Base-by-base conservation (phyloP, 169 alveolate species). In the Babesia bovis region DNA sequence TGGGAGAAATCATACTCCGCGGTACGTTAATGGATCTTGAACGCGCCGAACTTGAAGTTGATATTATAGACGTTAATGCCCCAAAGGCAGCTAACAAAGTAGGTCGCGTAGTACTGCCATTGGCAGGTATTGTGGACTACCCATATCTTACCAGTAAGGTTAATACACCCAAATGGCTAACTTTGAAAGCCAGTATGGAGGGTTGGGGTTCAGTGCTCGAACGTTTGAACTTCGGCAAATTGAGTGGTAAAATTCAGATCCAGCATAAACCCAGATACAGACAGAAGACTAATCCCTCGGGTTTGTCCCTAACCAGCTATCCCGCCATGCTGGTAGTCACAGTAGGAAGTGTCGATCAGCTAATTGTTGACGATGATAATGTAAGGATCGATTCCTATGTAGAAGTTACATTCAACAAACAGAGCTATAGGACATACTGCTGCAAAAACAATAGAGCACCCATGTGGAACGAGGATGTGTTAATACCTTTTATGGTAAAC, bases 21-120 rank as follows among this genome's bases (percentile, higher is more conserved):
- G 95, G 95, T 4, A 90, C 95, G 7, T 66, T 89, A 33, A 69
- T 85, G 53, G 95, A 90, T 36, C 70, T 90, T 23, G 93, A 85
- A 44, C 75, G 85, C 40, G 75, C 93, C 35, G 86, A 85, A 47
- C 66, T 90, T 28, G 83, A 91, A 71, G 66, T 91, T 4, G 84
- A 82, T 41, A 85, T 91, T 4, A 66, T 86, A 28, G 95, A 91
- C 36, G 45, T 51, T 50, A 73, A 68, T 35, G 93, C 90, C 7
- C 90, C 92, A 7, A 87, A 87, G 52, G 71, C 75, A 3, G 83
- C 45, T 15, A 38, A 74, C 50, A 78, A 66, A 40, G 72, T 87
- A 23, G 93, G 90, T 12, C 71, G 58, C 38, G 74, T 82, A 17
- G 83, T 65, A 50, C 68, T 87, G 25, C 87, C 93, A 7, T 40